Evolutionary conservation across 805 yeast species (phyloP), one percentile per base, ranked within the genome.

Genomic region (Myxozyma sirexii): DNA sequence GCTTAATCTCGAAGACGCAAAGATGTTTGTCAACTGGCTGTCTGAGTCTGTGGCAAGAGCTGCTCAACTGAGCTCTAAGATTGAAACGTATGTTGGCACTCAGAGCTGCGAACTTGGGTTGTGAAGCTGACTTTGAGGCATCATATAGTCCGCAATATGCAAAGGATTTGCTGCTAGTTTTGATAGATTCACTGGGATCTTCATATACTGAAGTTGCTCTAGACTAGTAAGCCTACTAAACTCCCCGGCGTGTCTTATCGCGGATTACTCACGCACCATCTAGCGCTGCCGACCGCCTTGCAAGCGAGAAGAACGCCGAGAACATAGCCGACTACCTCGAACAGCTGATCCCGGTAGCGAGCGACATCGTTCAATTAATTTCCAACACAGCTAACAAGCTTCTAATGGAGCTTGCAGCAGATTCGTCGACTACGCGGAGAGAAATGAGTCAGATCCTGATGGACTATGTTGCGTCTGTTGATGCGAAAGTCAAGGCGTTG

Each of bases 161-260:
- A 19, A 54, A 45, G 27, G 62, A 54, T 27, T 24, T 60, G n/a
- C 35, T 60, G 10, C 10, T 37, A 13, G 57, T 60, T 19, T 23
- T 60, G 43, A 51, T 60, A 8, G 64, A 60, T 7, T 35, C 39
- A 1, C 29, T 60, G 19, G 64, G 64, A 17, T 29, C 37, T 4
- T 39, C 46, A 1, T 60, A 60, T 24, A 43, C 58, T n/a, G 64
- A 60, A 17, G 56, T 57, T 4, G 62, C 62, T 12, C 42, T 60
- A 19, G 62, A 60, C 6, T 31, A 56, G 61, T 60, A 52, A 23
- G 61, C 42, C 31, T 24, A n/a, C 35, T n/a, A 8, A n/a, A 21
- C n/a, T 19, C 17, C 7, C 10, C 12, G 3, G 4, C 15, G 17
- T 31, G 24, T 17, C 29, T 15, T 17, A 17, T 4, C 23, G 4